A percentile compares a stretch with the other conserved stretches of the same genome.
Conservation (phyloP, 768 basidiomycete genomes). For the Coprinellus micaceus region DNA sequence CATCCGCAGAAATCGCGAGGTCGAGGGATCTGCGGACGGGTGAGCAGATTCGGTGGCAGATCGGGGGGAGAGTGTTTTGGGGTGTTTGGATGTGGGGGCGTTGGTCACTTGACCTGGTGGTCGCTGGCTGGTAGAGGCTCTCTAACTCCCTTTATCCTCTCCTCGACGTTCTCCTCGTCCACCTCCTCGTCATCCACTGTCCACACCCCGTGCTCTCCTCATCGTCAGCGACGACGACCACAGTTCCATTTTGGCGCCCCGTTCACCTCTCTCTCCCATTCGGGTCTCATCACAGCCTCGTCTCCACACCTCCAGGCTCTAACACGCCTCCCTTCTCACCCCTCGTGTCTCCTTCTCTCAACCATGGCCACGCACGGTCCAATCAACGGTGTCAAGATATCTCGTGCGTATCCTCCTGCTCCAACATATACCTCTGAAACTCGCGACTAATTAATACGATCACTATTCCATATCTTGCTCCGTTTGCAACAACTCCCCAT, state of each 20-base stretch:
- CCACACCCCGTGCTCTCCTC: conserved; percentile 10
- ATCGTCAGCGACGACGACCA: too few relatives aligned
- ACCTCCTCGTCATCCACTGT: conserved; percentile 8
- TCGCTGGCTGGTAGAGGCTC: conserved; percentile 12
- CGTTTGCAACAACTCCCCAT: conserved; percentile 11
- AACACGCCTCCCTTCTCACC: conserved; percentile 13
- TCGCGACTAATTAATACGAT: conserved; percentile 20
- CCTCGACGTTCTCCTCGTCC: conserved; percentile 15
- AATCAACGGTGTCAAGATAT: conserved; percentile 86
- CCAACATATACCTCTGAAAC: conserved; percentile 22
- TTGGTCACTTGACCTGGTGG: conserved; percentile 31
- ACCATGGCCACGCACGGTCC: conserved; percentile 72
- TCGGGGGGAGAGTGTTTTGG: not conserved
- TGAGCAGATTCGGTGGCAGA: not conserved
- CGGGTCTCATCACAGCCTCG: conserved; percentile 8
- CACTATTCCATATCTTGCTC: conserved; percentile 25
- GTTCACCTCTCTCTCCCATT: not conserved
- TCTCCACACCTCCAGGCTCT: conserved; percentile 10
- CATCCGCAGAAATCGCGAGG: conserved; percentile 4
- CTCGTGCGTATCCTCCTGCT: conserved; percentile 53
- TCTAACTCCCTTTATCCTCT: conserved; percentile 17
- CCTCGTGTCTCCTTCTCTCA: not conserved
- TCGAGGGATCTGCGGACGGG: not conserved
- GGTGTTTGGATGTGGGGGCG: conserved; percentile 21
- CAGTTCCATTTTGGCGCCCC: not conserved